These are phyloP conservation scores for Oryza glumipatula DNA, from an alignment of 176 grass and related monocot genomes.

Conservation along the genomic window DNA sequence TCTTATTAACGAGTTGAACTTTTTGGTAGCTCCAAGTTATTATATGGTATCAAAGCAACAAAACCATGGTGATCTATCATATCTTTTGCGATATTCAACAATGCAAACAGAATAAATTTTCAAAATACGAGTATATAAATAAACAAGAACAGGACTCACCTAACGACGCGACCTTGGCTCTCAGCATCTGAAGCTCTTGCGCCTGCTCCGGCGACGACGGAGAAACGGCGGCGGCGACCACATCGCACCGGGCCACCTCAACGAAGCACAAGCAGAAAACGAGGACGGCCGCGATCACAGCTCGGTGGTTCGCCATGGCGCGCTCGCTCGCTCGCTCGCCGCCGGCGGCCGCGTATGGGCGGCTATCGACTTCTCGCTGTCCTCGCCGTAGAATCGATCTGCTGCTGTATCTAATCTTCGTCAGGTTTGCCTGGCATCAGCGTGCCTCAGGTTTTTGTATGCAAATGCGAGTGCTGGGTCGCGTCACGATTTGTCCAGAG, in stretches of 20 bases:
- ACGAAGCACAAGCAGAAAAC: constrained; percentile 34
- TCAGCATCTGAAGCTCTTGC: constrained; percentile 55
- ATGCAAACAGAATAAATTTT: too few species aligned
- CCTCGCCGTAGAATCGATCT: too few species aligned
- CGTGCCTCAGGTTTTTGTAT: neutral
- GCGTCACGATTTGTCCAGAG: neutral
- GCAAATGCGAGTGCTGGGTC: neutral
- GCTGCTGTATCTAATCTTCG: neutral
- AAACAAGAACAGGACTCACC: constrained; percentile 14
- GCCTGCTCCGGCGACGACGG: neutral
- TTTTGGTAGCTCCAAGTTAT: neutral
- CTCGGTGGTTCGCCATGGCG: constrained; percentile 22
- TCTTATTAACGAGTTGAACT: neutral
- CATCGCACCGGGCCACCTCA: neutral
- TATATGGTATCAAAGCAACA: neutral
- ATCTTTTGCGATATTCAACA: neutral
- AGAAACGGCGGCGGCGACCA: neutral
- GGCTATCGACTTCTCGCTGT: too few species aligned
- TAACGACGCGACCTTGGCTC: constrained; percentile 55
- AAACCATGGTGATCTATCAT: neutral
- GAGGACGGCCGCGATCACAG: neutral
- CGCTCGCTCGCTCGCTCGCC: neutral
- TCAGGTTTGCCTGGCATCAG: neutral
- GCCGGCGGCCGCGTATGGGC: neutral
- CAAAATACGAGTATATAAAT: too few species aligned